phyloP scores from a whole-genome alignment of 768 basidiomycete genomes.

The Russula sp. region DNA sequence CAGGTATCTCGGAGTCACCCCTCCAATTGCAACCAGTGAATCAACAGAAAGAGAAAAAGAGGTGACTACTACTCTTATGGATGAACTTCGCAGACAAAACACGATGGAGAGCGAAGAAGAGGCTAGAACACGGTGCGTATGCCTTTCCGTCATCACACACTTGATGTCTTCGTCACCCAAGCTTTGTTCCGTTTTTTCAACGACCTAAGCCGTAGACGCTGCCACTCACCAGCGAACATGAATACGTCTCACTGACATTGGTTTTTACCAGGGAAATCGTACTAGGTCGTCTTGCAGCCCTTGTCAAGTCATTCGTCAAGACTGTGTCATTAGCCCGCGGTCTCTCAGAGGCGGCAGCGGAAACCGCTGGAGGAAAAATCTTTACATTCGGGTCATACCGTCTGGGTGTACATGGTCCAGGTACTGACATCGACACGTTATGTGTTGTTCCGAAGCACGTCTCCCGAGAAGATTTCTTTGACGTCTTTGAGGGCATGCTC shows the following conservation, averaged over 20 bases:
- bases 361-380: conserved; percentile 93
- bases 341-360: conserved; percentile 83
- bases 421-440: conserved; percentile 96
- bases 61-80: conserved; percentile 82
- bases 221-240: not conserved
- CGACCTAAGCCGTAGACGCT: conserved; percentile 7
- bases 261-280: conserved; percentile 73
- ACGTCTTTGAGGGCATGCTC: conserved; percentile 86
- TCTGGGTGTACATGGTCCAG: conserved; percentile 94
- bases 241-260: conserved; percentile 21
- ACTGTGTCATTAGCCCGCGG: conserved; percentile 75
- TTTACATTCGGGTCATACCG: conserved; percentile 99
- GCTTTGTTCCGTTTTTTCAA: conserved; percentile 1
- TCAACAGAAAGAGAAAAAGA: conserved; percentile 79
- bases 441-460: conserved; percentile 97
- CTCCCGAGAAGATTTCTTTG: conserved; percentile 93
- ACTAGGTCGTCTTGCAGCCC: conserved; percentile 79
- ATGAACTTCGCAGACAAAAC: conserved; percentile 81
- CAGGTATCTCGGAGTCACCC: conserved; percentile 80
- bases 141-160: not conserved
- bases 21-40: conserved; percentile 74
- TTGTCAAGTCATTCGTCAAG: conserved; percentile 92
- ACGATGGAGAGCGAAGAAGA: conserved; percentile 91
- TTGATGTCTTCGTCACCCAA: conserved; percentile 4
- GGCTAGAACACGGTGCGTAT: conserved; percentile 69